Evolutionary conservation across 1,284 basidiomycete genomes (phyloP).

Genomic region (Rhodotorula sp.): DNA sequence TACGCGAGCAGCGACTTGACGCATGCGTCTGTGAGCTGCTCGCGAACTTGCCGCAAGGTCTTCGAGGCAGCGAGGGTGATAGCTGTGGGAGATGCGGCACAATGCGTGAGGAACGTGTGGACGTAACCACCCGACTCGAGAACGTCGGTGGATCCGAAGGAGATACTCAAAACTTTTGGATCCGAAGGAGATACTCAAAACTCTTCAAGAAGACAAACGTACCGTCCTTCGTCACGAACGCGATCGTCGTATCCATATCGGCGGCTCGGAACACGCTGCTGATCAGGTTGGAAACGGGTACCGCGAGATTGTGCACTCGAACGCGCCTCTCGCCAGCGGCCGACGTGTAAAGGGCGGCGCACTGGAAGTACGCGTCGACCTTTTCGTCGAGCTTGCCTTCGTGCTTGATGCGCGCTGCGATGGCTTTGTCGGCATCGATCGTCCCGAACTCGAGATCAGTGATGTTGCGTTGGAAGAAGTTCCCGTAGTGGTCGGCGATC

Average conservation of each 20-base stretch:
- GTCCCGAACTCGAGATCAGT: conserved; percentile 79
- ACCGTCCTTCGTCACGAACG: conserved; percentile 78
- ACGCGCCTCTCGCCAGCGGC: conserved; percentile 77
- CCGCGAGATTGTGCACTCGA: conserved; percentile 77
- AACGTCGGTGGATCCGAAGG: too few relatives aligned
- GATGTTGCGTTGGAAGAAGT: conserved; percentile 72
- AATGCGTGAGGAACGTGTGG: too few relatives aligned
- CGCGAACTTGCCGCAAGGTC: conserved; percentile 73
- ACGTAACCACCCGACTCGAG: too few relatives aligned
- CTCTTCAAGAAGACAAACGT: conserved; percentile 37
- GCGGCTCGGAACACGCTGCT: conserved; percentile 90
- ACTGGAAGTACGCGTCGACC: conserved; percentile 78
- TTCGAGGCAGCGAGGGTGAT: conserved; percentile 65
- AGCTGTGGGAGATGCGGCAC: conserved; percentile 54
- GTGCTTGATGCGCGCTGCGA: conserved; percentile 67
- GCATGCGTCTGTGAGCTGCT: conserved; percentile 80
- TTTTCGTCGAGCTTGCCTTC: conserved; percentile 67
- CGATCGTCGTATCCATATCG: conserved; percentile 82
- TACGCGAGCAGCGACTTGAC: conserved; percentile 83
- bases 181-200: not conserved
- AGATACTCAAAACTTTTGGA: too few relatives aligned
- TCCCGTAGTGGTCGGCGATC: conserved; percentile 71
- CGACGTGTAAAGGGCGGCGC: conserved; percentile 87
- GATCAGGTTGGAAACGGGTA: conserved; percentile 78
- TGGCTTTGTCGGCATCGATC: conserved; percentile 76